phyloP scores from a whole-genome alignment of 169 alveolate species.

The Eimeria necatrix region DNA sequence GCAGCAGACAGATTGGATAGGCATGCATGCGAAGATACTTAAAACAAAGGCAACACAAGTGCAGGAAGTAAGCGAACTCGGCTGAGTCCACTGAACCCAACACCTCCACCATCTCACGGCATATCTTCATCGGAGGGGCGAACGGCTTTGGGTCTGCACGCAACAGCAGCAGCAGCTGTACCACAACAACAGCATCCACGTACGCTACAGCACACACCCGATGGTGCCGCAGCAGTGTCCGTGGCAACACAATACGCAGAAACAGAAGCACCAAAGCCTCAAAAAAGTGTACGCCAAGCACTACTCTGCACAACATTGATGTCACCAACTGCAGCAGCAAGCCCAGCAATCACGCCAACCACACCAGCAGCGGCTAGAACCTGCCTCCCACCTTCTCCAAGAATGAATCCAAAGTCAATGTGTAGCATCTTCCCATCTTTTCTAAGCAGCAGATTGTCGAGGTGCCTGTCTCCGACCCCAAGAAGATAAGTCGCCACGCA shows the following conservation, averaged over 20 bases:
- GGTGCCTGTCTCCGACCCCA: constrained; percentile 99
- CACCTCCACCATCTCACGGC: constrained; percentile 98
- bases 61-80: constrained; percentile 80
- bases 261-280: background rate
- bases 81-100: constrained; percentile 90
- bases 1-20: constrained; percentile 91
- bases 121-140: constrained; percentile 96
- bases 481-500: constrained; percentile 98
- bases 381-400: constrained; percentile 91
- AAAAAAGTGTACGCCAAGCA: background rate
- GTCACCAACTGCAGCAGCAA: background rate
- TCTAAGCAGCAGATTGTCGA: constrained; percentile 97
- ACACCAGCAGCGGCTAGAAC: background rate
- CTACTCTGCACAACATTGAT: background rate
- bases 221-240: background rate
- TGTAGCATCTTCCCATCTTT: constrained; percentile 95
- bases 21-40: constrained; percentile 92
- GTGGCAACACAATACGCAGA: background rate
- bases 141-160: constrained; percentile 92
- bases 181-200: background rate
- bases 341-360: background rate
- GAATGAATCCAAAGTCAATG: constrained; percentile 98
- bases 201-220: background rate
- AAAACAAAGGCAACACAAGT: constrained; percentile 90
- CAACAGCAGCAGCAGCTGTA: background rate